Evolutionary conservation across 805 yeast genomes (phyloP).

Genomic region (Candida sphagnicola): DNA sequence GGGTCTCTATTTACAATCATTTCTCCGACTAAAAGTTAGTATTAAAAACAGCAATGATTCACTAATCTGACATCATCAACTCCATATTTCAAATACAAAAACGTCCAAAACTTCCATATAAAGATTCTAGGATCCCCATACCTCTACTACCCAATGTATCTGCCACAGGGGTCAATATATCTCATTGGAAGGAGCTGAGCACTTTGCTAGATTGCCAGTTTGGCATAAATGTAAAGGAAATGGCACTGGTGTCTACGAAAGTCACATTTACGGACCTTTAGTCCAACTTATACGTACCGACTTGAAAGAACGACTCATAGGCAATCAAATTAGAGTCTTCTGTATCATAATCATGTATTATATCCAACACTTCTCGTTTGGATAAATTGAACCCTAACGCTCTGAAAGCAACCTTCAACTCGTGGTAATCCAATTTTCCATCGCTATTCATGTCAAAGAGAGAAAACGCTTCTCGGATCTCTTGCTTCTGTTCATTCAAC

Average conservation of each 20-base stretch:
- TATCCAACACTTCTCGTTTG: slow-evolving; percentile 68
- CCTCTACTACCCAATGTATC: no score
- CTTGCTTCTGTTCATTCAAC: slow-evolving; percentile 83
- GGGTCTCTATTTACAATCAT: slow-evolving; percentile 89
- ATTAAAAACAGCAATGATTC: no score
- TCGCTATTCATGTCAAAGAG: slow-evolving; percentile 91
- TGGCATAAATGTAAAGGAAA: no score
- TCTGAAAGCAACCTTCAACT: slow-evolving; percentile 85
- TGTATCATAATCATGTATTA: slow-evolving; percentile 77
- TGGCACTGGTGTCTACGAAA: no score
- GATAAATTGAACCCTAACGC: slow-evolving; percentile 89
- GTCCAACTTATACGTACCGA: slow-evolving; percentile 48
- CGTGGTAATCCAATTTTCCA: slow-evolving; percentile 88
- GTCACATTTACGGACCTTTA: no score
- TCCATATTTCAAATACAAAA: no score
- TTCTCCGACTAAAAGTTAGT: slow-evolving; percentile 59
- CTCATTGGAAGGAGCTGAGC: no score
- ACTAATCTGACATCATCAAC: no score
- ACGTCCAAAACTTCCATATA: no score
- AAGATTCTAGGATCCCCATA: no score
- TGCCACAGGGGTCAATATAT: no score
- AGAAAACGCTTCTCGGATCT: slow-evolving; percentile 86
- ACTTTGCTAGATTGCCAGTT: no score
- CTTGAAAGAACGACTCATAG: slow-evolving; percentile 77
- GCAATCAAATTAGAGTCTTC: slow-evolving; percentile 70